phyloP scores from a whole-genome alignment of 169 alveolate genomes.

The Cyclospora cayetanensis region DNA sequence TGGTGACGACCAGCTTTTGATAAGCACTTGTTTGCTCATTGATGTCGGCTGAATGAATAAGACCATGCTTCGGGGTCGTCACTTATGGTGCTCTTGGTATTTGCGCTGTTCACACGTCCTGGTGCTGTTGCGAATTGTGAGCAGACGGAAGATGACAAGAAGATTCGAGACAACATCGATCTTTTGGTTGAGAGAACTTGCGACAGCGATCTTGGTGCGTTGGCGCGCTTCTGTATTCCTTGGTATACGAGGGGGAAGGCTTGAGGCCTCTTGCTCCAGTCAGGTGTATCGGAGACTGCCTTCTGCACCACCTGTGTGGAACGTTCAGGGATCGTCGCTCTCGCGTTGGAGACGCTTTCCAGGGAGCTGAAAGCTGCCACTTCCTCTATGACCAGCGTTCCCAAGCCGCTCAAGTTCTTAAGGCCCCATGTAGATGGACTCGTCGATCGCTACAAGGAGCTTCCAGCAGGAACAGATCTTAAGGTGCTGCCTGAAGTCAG shows the following conservation, averaged over 20 bases:
- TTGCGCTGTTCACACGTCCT: too few species aligned
- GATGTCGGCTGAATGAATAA: too few species aligned
- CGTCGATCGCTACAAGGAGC: constrained; percentile 76
- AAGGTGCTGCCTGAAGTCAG: background rate
- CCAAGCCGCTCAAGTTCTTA: constrained; percentile 85
- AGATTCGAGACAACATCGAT: constrained; percentile 68
- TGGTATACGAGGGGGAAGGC: background rate
- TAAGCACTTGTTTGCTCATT: too few species aligned
- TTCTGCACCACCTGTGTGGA: background rate
- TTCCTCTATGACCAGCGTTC: constrained; percentile 87
- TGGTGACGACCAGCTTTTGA: too few species aligned
- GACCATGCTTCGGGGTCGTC: too few species aligned
- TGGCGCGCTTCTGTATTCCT: background rate
- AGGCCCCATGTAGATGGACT: constrained; percentile 81
- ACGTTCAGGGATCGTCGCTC: constrained; percentile 63
- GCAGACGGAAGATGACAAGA: constrained; percentile 73
- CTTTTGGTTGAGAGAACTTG: constrained; percentile 70
- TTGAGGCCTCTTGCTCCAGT: background rate
- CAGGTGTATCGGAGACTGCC: background rate
- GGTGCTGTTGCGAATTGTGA: background rate
- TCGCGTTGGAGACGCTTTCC: constrained; percentile 73
- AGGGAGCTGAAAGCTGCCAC: constrained; percentile 83
- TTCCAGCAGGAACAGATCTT: constrained; percentile 51
- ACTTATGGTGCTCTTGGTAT: too few species aligned
- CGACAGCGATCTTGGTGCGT: constrained; percentile 69